These are phyloP conservation scores for Prunus fruticosa DNA, from an alignment of 306 rosid genomes.

Conservation along the genomic window DNA sequence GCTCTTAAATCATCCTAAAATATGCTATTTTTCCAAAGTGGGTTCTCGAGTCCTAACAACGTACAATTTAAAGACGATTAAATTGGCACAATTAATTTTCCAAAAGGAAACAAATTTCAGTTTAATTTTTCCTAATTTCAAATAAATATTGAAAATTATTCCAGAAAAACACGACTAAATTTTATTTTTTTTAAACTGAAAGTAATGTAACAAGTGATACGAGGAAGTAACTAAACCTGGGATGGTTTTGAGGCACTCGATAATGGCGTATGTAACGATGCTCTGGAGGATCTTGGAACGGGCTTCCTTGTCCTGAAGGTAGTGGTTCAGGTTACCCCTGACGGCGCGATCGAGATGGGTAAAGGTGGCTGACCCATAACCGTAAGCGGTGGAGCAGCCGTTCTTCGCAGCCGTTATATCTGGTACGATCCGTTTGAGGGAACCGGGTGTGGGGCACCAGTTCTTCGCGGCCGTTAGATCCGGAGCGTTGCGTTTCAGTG, in stretches of 20 bases:
- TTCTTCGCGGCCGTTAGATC: neutral
- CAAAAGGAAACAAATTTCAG: neutral
- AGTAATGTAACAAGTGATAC: neutral
- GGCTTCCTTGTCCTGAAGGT: neutral
- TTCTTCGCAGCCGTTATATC: slow-evolving; percentile 3
- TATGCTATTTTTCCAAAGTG: too few relatives aligned
- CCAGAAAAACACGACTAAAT: too few relatives aligned
- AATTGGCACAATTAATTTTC: neutral
- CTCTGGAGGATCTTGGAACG: neutral
- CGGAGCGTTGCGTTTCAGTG: neutral
- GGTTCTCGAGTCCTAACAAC: too few relatives aligned
- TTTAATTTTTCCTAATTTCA: too few relatives aligned
- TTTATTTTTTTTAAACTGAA: too few relatives aligned
- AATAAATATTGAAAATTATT: too few relatives aligned
- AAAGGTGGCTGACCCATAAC: neutral
- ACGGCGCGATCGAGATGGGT: slow-evolving; percentile 5
- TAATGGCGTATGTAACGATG: neutral
- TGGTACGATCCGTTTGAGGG: slow-evolving; percentile 3
- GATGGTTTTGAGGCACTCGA: slow-evolving; percentile 8
- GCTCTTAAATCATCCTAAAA: too few relatives aligned
- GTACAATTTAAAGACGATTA: neutral
- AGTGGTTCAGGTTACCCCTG: neutral
- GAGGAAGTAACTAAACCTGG: slow-evolving; percentile 2
- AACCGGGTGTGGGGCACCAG: neutral
- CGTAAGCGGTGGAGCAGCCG: slow-evolving; percentile 4